phyloP scores from a whole-genome alignment of 2,329 filamentous ascomycete genomes.

The Dactylellina leptospora region DNA sequence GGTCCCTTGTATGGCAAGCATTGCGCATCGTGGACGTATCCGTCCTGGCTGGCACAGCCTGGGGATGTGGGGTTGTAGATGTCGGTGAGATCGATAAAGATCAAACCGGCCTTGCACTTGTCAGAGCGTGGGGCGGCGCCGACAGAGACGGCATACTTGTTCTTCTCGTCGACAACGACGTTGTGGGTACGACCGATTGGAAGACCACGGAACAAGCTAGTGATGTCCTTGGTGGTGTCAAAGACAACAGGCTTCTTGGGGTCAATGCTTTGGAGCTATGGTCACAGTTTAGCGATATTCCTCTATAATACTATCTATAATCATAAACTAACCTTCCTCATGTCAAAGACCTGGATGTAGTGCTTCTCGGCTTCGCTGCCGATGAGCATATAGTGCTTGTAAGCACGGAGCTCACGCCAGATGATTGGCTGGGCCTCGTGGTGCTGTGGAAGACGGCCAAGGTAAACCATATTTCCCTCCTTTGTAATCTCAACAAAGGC shows the following conservation, averaged over 20 bases:
- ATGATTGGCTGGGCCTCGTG: slow-evolving; percentile 51
- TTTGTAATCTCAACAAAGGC: slow-evolving; percentile 56
- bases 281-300: background rate
- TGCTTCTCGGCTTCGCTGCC: slow-evolving; percentile 65
- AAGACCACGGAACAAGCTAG: slow-evolving; percentile 59
- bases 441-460: slow-evolving; percentile 56
- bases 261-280: slow-evolving; percentile 65
- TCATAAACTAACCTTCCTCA: slow-evolving; percentile 60
- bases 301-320: background rate
- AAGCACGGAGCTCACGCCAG: slow-evolving; percentile 59
- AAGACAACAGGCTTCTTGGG: slow-evolving; percentile 62
- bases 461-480: slow-evolving; percentile 55
- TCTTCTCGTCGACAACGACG: slow-evolving; percentile 66
- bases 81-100: slow-evolving; percentile 69
- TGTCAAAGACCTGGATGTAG: slow-evolving; percentile 71
- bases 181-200: slow-evolving; percentile 59
- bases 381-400: slow-evolving; percentile 62
- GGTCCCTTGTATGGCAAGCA: slow-evolving; percentile 62
- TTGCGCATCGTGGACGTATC: slow-evolving; percentile 71
- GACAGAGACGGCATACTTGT: slow-evolving; percentile 61
- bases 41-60: slow-evolving; percentile 67
- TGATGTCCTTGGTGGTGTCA: slow-evolving; percentile 61
- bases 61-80: slow-evolving; percentile 66
- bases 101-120: slow-evolving; percentile 66
- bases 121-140: slow-evolving; percentile 59